These are phyloP conservation scores for Monascus purpureus DNA, from an alignment of 495 filamentous ascomycete species.

Conservation along the genomic window DNA sequence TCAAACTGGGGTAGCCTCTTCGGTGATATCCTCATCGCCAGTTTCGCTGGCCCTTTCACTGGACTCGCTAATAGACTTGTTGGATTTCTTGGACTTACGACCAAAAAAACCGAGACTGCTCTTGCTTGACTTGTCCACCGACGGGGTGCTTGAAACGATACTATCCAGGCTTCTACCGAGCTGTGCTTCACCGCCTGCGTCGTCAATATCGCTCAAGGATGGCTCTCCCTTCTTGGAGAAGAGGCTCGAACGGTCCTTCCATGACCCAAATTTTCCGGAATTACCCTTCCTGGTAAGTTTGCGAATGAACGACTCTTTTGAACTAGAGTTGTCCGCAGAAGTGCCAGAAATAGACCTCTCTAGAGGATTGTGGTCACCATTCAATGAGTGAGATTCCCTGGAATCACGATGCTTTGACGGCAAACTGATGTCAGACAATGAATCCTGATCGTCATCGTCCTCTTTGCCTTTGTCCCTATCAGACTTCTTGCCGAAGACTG, in stretches of 20 bases:
- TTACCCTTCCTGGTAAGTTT: slow-evolving; percentile 69
- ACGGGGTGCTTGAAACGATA: slow-evolving; percentile 26
- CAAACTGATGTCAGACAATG: slow-evolving; percentile 37
- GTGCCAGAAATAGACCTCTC: slow-evolving; percentile 54
- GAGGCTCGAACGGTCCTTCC: slow-evolving; percentile 48
- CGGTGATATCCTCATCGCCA: slow-evolving; percentile 33
- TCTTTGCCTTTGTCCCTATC: slow-evolving; percentile 25
- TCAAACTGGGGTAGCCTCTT: slow-evolving; percentile 10
- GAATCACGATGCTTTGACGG: slow-evolving; percentile 51
- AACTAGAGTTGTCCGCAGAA: slow-evolving; percentile 43
- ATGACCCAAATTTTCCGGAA: slow-evolving; percentile 66
- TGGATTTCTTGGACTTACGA: slow-evolving; percentile 33
- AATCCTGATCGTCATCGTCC: slow-evolving; percentile 23
- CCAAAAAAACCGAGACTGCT: slow-evolving; percentile 37
- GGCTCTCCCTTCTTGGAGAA: slow-evolving; percentile 50
- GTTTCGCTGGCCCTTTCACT: slow-evolving; percentile 33
- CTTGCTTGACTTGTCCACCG: slow-evolving; percentile 29
- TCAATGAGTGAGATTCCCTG: slow-evolving; percentile 42
- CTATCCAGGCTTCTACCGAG: slow-evolving; percentile 37
- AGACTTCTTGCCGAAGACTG: slow-evolving; percentile 31
- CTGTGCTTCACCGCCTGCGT: slow-evolving; percentile 27
- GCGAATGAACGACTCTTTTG: slow-evolving; percentile 50
- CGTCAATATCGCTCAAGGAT: slow-evolving; percentile 35
- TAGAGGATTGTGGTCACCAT: slow-evolving; percentile 62
- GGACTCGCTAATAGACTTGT: slow-evolving; percentile 30